Base-by-base conservation (phyloP, 176 grass and related monocot genomes). In the Hyparrhenia diplandra region DNA sequence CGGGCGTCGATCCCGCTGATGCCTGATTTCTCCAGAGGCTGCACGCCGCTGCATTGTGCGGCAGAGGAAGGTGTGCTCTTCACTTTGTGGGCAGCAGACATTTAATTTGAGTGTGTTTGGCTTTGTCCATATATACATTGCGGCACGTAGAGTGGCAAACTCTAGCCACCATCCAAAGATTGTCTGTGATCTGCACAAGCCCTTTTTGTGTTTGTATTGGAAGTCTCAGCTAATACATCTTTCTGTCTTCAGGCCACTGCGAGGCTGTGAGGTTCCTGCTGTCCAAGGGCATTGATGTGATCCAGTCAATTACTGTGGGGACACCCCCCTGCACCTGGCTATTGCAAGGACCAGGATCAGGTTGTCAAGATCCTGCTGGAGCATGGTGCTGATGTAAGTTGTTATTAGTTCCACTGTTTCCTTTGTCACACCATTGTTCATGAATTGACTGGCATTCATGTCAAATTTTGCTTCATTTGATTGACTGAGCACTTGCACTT, bases 201-300 rank as follows among this genome's bases (percentile, higher is more conserved):
- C 55, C 55, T 30, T 55, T 55, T 65, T 64, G 37, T 52, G 31
- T 36, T 52, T 23, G 64, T 29, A 54, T 14, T 64, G 32, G 23
- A 21, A 41, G 46, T 35, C 73, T 64, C 17, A 10, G 8, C 12
- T 52, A 10, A 46, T 46, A 13, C 52, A 16, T 62, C 16, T 82
- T 45, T 67, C 47, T 40, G 14, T 16, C 5, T 61, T 31, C 45
- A 91, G 85, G 76, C 20, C 40, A 82, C 34, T 64, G 20, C 2
- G 21, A 54, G 10, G 67, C 60, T 49, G 65, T 82, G 32, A 81
- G 24, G 20, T 10, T 85, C 17, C 59, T 91, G 29, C 75, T 87
- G 60, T 88, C 85, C 20, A 88, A 77, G 79, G 61, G 69, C 35
- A 67, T 84, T n/a, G 49, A 66, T 30, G 81, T 88, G 37, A 91